Conservation (phyloP, 257 asterid genomes). For the Solanum sitiens region DNA sequence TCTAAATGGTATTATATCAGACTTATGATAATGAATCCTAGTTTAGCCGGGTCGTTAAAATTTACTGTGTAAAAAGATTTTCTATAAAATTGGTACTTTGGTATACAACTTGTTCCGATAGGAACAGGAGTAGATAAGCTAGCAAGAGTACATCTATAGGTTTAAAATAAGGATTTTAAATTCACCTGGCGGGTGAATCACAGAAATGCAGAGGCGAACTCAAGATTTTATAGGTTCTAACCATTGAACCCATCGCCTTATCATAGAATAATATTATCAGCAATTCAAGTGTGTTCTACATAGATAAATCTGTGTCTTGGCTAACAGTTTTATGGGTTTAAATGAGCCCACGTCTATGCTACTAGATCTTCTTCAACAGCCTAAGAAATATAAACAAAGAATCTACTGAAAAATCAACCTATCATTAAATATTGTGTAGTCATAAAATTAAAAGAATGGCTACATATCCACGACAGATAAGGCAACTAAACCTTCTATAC, state of each 20-base stretch:
- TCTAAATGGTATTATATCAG: neutral
- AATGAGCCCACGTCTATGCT: neutral
- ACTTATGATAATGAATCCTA: neutral
- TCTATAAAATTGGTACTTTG: neutral
- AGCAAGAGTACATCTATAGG: neutral
- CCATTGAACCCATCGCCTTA: neutral
- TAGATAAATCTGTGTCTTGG: neutral
- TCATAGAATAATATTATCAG: neutral
- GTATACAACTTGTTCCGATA: neutral
- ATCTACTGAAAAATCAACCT: neutral
- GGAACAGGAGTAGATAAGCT: neutral
- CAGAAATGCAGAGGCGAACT: neutral
- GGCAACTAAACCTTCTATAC: neutral
- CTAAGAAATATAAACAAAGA: neutral
- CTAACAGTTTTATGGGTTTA: neutral
- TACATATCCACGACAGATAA: neutral
- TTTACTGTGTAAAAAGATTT: neutral
- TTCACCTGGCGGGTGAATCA: neutral
- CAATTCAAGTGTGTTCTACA: neutral
- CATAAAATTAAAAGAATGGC: neutral
- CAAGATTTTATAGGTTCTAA: neutral
- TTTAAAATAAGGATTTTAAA: neutral
- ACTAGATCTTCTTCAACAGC: neutral
- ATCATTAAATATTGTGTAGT: neutral
- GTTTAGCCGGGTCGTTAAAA: neutral